Evolutionary conservation across 768 basidiomycete genomes (phyloP).

Genomic region (Macrocybe gigantea): DNA sequence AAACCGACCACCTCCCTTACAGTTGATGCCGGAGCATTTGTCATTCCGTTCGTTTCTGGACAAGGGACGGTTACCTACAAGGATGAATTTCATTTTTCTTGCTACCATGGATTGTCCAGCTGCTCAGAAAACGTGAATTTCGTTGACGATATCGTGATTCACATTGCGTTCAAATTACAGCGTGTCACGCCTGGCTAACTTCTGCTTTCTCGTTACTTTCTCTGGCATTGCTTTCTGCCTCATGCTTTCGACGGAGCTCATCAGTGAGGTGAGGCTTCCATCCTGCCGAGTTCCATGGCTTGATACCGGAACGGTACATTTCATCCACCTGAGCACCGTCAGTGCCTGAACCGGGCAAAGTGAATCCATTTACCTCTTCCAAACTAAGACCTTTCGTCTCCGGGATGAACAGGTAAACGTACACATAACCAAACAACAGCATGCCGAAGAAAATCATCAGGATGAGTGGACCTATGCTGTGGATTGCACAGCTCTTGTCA

Average conservation of each 20-base stretch:
- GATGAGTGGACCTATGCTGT: conserved; percentile 68
- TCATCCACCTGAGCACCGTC: conserved; percentile 52
- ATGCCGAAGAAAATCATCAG: conserved; percentile 73
- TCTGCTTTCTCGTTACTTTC: conserved; percentile 12
- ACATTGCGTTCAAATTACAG: not conserved
- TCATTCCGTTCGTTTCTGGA: conserved; percentile 36
- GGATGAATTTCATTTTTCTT: conserved; percentile 3
- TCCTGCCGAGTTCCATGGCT: conserved; percentile 56
- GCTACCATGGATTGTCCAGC: not conserved
- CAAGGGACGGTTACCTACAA: conserved; percentile 25
- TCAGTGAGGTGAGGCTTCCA: conserved; percentile 54
- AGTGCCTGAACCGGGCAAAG: not conserved
- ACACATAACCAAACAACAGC: conserved; percentile 62
- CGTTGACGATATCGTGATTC: not conserved
- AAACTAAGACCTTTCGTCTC: conserved; percentile 76
- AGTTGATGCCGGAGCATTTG: conserved; percentile 41
- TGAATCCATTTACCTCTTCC: conserved; percentile 47
- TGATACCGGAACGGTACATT: conserved; percentile 60
- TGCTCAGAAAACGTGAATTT: not conserved
- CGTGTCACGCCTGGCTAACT: not conserved
- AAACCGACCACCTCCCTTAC: conserved; percentile 30
- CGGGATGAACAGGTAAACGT: conserved; percentile 72
- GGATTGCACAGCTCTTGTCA: not conserved
- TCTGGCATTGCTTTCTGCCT: conserved; percentile 2
- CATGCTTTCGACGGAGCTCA: conserved; percentile 28